A percentile compares a stretch with the other conserved stretches of the same genome.
Conservation (phyloP, 345 rosid genomes). For the Pistacia vera region DNA sequence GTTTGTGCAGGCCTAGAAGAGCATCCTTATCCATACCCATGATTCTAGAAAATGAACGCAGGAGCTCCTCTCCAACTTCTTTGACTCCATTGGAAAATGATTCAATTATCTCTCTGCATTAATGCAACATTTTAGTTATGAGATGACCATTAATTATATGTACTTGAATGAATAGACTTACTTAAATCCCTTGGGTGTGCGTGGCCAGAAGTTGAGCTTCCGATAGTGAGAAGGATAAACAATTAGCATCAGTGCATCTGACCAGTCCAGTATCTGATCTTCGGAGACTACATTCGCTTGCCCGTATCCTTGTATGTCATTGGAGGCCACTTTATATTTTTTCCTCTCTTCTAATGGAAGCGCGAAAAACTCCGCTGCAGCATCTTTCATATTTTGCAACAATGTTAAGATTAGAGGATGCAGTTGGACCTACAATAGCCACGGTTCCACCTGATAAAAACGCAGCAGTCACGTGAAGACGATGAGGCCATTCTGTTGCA, state of each 20-base stretch:
- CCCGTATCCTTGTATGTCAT: conserved; percentile 35
- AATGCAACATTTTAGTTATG: neutral
- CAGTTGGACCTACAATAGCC: too few species aligned
- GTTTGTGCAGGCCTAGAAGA: conserved; percentile 24
- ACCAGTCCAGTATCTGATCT: conserved; percentile 35
- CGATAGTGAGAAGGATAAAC: conserved; percentile 19
- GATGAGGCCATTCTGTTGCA: too few species aligned
- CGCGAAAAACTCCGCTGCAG: conserved; percentile 22
- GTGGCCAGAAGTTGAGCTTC: conserved; percentile 33
- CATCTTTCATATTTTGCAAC: conserved; percentile 23
- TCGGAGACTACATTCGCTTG: conserved; percentile 29
- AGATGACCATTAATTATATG: neutral
- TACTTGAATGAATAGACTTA: neutral
- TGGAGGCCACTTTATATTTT: conserved; percentile 18
- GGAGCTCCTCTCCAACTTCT: conserved; percentile 26
- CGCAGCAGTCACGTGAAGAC: too few species aligned
- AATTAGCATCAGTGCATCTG: conserved; percentile 22
- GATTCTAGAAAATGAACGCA: conserved; percentile 24
- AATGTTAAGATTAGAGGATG: too few species aligned
- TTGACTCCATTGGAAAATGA: conserved; percentile 22
- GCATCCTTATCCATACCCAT: conserved; percentile 33
- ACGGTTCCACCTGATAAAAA: too few species aligned
- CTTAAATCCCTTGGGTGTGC: conserved; percentile 12
- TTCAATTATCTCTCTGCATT: conserved; percentile 24
- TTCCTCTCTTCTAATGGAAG: conserved; percentile 33